These are phyloP conservation scores for Ganoderma boninense DNA, from an alignment of 1,284 basidiomycete genomes.

Conservation along the genomic window DNA sequence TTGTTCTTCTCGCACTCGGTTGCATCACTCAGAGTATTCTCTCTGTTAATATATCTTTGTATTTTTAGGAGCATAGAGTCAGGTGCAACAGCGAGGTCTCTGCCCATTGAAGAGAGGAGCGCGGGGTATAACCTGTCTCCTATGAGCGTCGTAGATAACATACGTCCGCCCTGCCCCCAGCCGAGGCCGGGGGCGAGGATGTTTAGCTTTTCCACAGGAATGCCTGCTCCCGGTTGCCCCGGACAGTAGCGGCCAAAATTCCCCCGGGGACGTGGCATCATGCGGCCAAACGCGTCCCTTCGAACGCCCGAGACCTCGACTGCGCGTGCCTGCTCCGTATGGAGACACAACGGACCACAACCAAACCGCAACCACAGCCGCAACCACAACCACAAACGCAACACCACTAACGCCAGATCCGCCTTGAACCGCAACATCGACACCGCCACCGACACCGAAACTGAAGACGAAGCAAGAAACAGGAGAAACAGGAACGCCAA, in stretches of 20 bases:
- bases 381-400: neutral
- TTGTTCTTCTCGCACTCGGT: too few species aligned
- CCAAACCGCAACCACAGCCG: neutral
- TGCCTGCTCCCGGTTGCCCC: constrained; percentile 31
- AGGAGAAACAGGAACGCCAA: neutral
- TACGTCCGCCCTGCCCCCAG: constrained; percentile 30
- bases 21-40: too few species aligned
- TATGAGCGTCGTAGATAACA: constrained; percentile 31
- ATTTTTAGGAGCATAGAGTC: constrained; percentile 11
- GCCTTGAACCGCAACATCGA: too few species aligned
- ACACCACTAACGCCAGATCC: too few species aligned
- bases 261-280: constrained; percentile 23
- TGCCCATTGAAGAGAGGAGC: constrained; percentile 31
- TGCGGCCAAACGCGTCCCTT: constrained; percentile 13
- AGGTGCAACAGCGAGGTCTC: constrained; percentile 13
- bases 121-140: constrained; percentile 33
- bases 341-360: neutral
- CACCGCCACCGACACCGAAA: neutral
- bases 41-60: constrained; percentile 21
- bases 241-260: constrained; percentile 28
- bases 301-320: constrained; percentile 27
- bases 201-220: constrained; percentile 20
- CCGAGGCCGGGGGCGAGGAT: constrained; percentile 18
- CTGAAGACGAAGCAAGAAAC: neutral
- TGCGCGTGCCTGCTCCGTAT: constrained; percentile 24